These are phyloP conservation scores for Xylaria longipes DNA, from an alignment of 495 filamentous ascomycete species.

Conservation along the genomic window DNA sequence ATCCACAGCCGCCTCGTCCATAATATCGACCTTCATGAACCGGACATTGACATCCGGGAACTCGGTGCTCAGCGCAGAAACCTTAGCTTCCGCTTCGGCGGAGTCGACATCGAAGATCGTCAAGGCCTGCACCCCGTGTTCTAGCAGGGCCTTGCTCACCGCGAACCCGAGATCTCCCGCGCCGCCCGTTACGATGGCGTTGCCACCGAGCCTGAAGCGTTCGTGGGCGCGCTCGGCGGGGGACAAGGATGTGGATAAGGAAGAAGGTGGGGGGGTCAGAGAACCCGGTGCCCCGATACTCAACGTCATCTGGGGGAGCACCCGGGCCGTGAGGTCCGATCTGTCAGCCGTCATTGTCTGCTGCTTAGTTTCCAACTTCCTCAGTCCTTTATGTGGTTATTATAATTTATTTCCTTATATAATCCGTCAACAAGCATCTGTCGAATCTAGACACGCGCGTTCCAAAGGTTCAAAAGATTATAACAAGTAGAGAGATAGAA, in stretches of 20 bases:
- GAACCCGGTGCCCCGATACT: conserved; percentile 52
- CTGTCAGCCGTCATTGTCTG: conserved; percentile 38
- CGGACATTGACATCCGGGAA: conserved; percentile 62
- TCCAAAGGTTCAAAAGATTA: not conserved
- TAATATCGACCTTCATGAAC: conserved; percentile 64
- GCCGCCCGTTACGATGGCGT: conserved; percentile 74
- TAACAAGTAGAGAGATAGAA: not conserved
- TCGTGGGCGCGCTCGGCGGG: conserved; percentile 56
- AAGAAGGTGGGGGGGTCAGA: conserved; percentile 53
- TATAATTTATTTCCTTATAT: not conserved
- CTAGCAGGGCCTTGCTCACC: conserved; percentile 68
- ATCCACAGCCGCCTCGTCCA: conserved; percentile 56
- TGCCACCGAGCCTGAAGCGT: conserved; percentile 68
- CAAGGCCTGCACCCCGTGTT: conserved; percentile 68
- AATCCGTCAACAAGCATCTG: not conserved
- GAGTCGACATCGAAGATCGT: conserved; percentile 68
- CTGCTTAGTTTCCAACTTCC: not conserved
- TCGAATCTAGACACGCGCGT: not conserved
- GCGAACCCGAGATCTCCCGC: conserved; percentile 69
- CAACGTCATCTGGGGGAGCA: conserved; percentile 65
- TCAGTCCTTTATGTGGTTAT: not conserved
- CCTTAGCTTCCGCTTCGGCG: conserved; percentile 45
- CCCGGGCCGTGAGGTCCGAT: conserved; percentile 40
- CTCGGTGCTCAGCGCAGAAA: conserved; percentile 51
- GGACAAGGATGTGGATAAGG: conserved; percentile 50